Base-by-base conservation (phyloP, 805 yeast genomes). In the Metschnikowia proteae region DNA sequence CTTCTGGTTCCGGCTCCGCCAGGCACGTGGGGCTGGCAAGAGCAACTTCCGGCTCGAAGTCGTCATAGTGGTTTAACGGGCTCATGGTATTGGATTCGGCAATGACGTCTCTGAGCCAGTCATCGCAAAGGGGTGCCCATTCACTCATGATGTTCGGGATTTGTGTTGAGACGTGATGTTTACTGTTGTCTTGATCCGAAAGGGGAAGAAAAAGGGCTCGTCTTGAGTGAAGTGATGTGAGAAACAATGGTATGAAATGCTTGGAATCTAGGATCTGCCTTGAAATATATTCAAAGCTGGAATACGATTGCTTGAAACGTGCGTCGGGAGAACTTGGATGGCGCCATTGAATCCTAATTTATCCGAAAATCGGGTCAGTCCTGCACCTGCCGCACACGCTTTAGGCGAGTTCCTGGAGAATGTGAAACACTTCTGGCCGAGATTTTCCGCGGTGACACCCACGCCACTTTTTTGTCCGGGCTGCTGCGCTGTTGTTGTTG, bases 21-120 rank as follows among this genome's bases (percentile, higher is more conserved):
- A 39, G 43, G 8, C 28, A 8, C 9, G 28, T 23, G 22, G 43
- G 43, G 26, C 43, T 40, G 17, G 22, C 42, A 2, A 38, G 32
- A 4, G 43, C 43, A 6, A 30, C 8, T 11, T 39, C 36, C 22
- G 35, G 36, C 17, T 31, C 36, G 11, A 40, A 40, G 31, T 40
- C 43, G 4, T 40, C 43, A 25, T 40, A 40, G 23, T 30, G 36
- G 10, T 31, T 32, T 8, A 23, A 3, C 5, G 45, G 45, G 26
- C 38, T 42, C 32, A 42, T 42, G 26, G 45, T 31, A 10, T 42
- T 32, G 26, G 45, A 33, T 5, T 42, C 45, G 13, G 45, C 45
- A 17, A 42, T 42, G 31, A 42, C 25, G n/a, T 42, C 45, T 9
- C 33, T 42, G 38, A 42, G 37, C 45, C 45, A 42, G 25, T 42